phyloP scores from a whole-genome alignment of 1,139 yeast species.

The Taphrina flavorubra region DNA sequence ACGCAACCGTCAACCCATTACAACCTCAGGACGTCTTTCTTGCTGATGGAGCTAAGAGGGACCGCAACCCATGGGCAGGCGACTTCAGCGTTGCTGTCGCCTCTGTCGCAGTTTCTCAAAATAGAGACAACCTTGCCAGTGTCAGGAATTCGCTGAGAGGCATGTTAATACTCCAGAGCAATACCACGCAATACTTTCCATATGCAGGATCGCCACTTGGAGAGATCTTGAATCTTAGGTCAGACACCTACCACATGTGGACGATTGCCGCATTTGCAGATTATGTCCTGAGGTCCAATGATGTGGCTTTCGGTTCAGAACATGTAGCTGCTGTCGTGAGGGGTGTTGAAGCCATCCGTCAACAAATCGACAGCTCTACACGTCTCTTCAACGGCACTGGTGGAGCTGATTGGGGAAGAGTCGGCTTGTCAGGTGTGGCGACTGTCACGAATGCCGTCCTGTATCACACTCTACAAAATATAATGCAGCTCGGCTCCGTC shows the following conservation, averaged over 20 bases:
- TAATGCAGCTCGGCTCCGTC: not conserved
- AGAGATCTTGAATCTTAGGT: not conserved
- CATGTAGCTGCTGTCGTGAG: conserved; percentile 5
- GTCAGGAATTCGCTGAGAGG: not conserved
- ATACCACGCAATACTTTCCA: not conserved
- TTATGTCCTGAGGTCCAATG: not conserved
- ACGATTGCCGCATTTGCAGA: not conserved
- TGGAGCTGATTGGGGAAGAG: not conserved
- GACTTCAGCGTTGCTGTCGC: not conserved
- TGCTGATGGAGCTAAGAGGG: conserved; percentile 6
- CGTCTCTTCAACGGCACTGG: not conserved
- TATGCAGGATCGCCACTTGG: conserved; percentile 1
- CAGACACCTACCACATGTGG: conserved; percentile 7
- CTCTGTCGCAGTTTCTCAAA: not conserved
- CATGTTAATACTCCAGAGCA: not conserved
- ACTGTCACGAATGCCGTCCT: not conserved
- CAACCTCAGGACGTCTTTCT: not conserved
- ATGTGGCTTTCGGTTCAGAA: not conserved
- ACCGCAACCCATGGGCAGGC: not conserved
- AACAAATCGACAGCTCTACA: not conserved
- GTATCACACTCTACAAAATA: not conserved
- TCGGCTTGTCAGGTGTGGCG: not conserved
- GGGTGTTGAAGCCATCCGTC: not conserved
- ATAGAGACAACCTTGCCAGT: not conserved
- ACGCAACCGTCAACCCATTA: not conserved